Conservation (phyloP, 2,329 filamentous ascomycete genomes). For the Proliferodiscus dingleyae region DNA sequence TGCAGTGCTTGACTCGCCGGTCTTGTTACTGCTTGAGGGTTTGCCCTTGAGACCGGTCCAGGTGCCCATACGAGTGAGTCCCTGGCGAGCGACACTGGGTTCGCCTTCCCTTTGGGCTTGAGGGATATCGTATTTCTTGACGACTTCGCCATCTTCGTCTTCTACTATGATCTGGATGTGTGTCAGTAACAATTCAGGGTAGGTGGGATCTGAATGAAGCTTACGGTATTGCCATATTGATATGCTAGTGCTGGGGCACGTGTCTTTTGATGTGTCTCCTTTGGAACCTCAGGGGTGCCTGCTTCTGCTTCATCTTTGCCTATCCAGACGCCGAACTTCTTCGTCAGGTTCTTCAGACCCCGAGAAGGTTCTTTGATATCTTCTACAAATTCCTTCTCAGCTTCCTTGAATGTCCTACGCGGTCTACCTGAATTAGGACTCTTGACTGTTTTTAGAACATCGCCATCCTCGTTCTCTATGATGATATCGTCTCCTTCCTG, state of each 20-base stretch:
- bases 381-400: constrained; percentile 37
- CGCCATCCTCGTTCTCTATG: constrained; percentile 81
- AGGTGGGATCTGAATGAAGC: constrained; percentile 23
- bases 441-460: constrained; percentile 64
- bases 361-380: constrained; percentile 31
- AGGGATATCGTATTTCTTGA: constrained; percentile 77
- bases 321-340: constrained; percentile 30
- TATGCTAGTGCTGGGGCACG: constrained; percentile 76
- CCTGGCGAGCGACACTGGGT: constrained; percentile 19
- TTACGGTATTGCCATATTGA: constrained; percentile 74
- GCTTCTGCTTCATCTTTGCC: constrained; percentile 38
- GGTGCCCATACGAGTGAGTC: constrained; percentile 23
- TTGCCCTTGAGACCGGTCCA: constrained; percentile 24
- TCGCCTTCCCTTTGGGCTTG: constrained; percentile 28
- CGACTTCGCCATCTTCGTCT: constrained; percentile 79
- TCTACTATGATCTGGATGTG: constrained; percentile 69
- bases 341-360: constrained; percentile 24
- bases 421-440: background rate
- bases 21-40: constrained; percentile 9
- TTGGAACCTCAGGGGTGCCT: constrained; percentile 30
- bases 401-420: constrained; percentile 36
- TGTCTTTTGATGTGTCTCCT: constrained; percentile 40
- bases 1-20: constrained; percentile 2
- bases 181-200: constrained; percentile 12
- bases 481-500: constrained; percentile 76